A percentile compares a stretch with the other conserved stretches of the same genome.
These are phyloP conservation scores for Rubia tinctorum DNA, from an alignment of 305 asterid species.

Conservation along the genomic window DNA sequence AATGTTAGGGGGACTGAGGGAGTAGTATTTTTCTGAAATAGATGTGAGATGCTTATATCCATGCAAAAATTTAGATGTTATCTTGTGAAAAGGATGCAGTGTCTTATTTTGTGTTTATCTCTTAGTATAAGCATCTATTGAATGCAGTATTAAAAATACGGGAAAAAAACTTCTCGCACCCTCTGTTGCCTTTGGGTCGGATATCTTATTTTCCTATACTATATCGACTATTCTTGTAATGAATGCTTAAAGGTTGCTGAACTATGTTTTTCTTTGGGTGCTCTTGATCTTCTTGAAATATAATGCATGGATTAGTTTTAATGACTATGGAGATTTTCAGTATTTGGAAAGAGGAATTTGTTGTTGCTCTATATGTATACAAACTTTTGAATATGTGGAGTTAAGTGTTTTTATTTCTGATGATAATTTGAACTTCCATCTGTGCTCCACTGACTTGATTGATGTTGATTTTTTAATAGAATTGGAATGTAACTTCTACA, in stretches of 20 bases:
- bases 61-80: too few relatives aligned
- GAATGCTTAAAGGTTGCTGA: not conserved
- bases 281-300: not conserved
- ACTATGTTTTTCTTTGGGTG: not conserved
- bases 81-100: too few relatives aligned
- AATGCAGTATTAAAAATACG: too few relatives aligned
- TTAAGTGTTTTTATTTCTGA: not conserved
- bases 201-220: not conserved
- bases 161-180: not conserved
- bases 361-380: not conserved
- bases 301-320: not conserved
- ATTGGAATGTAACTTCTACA: not conserved
- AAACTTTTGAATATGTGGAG: not conserved
- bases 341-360: not conserved
- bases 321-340: not conserved
- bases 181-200: not conserved
- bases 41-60: not conserved
- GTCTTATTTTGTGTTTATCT: not conserved
- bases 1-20: not conserved
- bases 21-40: not conserved
- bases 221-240: not conserved
- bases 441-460: not conserved
- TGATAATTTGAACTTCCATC: not conserved
- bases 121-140: not conserved
- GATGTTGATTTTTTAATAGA: not conserved